Percentiles rank a stretch among this genome's conserved stretches.
These are phyloP conservation scores for Fusarium globosum DNA, from an alignment of 2,329 filamentous ascomycete genomes.

Conservation along the genomic window DNA sequence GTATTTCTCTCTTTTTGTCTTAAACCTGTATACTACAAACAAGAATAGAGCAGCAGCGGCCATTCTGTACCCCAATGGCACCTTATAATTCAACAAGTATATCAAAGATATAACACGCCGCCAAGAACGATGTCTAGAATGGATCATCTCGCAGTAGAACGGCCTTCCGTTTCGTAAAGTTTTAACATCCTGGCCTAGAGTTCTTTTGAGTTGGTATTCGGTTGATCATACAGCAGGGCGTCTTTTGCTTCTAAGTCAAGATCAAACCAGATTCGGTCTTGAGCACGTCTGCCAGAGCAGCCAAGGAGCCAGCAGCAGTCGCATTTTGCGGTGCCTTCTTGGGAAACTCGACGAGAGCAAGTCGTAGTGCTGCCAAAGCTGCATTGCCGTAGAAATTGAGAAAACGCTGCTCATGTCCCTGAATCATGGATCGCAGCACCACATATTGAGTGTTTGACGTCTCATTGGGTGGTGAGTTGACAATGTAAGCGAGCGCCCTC, in stretches of 20 bases:
- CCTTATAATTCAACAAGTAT: constrained; percentile 40
- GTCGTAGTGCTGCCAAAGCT: constrained; percentile 75
- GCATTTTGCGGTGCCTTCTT: constrained; percentile 60
- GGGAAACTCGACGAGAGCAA: constrained; percentile 81
- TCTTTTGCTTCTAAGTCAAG: constrained; percentile 50
- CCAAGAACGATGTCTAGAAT: constrained; percentile 4
- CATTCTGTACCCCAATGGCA: constrained; percentile 18
- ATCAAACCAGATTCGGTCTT: constrained; percentile 61
- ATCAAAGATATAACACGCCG: constrained; percentile 33
- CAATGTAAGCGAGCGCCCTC: constrained; percentile 78
- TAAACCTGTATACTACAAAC: constrained; percentile 42
- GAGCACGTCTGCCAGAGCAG: constrained; percentile 65
- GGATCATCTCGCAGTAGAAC: constrained; percentile 8
- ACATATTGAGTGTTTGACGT: constrained; percentile 79
- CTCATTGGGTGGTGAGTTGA: constrained; percentile 76
- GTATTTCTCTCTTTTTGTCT: constrained; percentile 25
- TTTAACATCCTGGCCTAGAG: constrained; percentile 10
- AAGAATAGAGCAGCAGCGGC: constrained; percentile 34
- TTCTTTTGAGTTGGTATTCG: neutral
- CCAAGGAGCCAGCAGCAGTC: constrained; percentile 62
- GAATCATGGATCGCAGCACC: constrained; percentile 77
- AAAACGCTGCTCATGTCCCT: constrained; percentile 79
- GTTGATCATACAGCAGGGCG: neutral
- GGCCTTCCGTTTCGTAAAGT: constrained; percentile 20
- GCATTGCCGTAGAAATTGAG: constrained; percentile 83